Evolutionary conservation across 1,284 basidiomycete genomes (phyloP).

Genomic region (Pseudozyma tsukubaensis): DNA sequence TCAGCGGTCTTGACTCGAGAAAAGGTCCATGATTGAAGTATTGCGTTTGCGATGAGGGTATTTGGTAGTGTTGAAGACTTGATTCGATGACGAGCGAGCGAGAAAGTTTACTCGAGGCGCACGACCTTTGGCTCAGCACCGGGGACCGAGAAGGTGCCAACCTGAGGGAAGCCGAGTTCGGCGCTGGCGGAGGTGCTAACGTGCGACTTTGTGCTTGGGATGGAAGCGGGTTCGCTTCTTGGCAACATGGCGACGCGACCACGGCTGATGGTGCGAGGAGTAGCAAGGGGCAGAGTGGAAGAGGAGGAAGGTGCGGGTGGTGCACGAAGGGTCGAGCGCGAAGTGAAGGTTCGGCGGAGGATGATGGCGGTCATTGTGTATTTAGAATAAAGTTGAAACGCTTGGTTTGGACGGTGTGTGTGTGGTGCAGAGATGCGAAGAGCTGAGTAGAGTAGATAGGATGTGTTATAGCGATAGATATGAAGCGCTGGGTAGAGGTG

Average conservation of each 20-base stretch:
- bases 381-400: background rate
- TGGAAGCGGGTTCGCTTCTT: constrained; percentile 20
- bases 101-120: no score
- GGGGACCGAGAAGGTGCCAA: constrained; percentile 26
- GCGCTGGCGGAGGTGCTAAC: constrained; percentile 27
- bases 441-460: no score
- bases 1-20: no score
- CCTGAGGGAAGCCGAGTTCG: constrained; percentile 28
- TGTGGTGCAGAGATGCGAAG: background rate
- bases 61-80: no score
- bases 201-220: constrained; percentile 17
- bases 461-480: no score
- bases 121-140: constrained; percentile 34
- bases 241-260: constrained; percentile 49
- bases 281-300: constrained; percentile 10
- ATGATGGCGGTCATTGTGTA: constrained; percentile 26
- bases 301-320: constrained; percentile 37
- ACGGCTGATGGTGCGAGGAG: constrained; percentile 11
- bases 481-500: no score
- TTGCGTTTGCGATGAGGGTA: no score
- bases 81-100: no score
- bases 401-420: background rate
- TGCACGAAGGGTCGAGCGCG: constrained; percentile 43
- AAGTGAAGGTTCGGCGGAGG: constrained; percentile 37
- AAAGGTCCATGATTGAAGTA: no score